Evolutionary conservation across 129 eudicot genomes (phyloP), one percentile per base, ranked within the genome.

Genomic region (Lactuca saligna): DNA sequence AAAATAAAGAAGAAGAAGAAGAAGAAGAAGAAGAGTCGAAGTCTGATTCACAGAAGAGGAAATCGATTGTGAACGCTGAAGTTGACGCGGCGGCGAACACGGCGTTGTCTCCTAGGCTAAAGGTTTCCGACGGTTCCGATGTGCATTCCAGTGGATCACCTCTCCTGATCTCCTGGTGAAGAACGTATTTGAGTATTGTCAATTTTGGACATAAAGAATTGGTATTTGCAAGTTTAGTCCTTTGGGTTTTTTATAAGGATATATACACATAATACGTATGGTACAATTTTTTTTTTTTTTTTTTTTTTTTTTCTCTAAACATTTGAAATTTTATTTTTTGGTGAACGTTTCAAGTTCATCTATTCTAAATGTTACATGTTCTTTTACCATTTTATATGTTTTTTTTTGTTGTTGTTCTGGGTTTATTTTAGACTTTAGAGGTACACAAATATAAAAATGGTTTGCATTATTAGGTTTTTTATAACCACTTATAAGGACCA

Each of bases 71-170:
- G 33, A 93, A 82, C 65, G 69, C 64, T 61, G 96, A 84, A 15
- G 86, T 81, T 56, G 98, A 86, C 25, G 86, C 57, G 68, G 96
- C 98, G 46, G 91, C 98, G 7, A 83, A 60, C 71, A 73, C 86
- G 20, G 70, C 82, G 35, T 74, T 78, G 54, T 86, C 96, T 75
- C 95, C 98, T 7, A 84, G 91, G 79, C 91, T 84, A 71, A 81
- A 91, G 80, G 61, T 85, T n/a, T 81, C 95, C 67, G 96, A 93
- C 79, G 83, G 80, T 61, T 77, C 95, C 51, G 98, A 93, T 84
- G 96, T 89, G 17, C 96, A 85, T 70, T 81, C 86, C 80, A 83
- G 92, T 65, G 89, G 81, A 75, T 86, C 98, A 50, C 89, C 95
- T 57, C 91, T 89, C 34, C 66, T 84, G 79, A 89, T 95, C 49